Conservation (phyloP, 139 green algal genomes). For the Axilococcus clingmanii region DNA sequence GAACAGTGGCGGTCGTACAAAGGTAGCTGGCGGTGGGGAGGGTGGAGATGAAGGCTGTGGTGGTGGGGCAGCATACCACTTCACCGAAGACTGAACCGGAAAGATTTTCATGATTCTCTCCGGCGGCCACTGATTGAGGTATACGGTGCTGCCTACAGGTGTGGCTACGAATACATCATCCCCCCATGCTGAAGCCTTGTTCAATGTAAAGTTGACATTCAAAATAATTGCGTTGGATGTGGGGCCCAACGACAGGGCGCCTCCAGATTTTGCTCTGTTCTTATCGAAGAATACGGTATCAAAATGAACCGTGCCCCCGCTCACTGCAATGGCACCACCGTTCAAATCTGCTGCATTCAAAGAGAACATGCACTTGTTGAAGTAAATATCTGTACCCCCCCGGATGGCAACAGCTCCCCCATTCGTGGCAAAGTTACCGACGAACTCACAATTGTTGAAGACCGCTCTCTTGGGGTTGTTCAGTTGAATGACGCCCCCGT, state of each 20-base stretch:
- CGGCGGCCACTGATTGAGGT: slow-evolving; percentile 19
- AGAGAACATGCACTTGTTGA: slow-evolving; percentile 21
- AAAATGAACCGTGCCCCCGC: slow-evolving; percentile 15
- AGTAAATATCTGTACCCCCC: slow-evolving; percentile 12
- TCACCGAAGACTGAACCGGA: slow-evolving; percentile 6
- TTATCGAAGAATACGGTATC: slow-evolving; percentile 9
- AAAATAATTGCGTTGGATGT: slow-evolving; percentile 17
- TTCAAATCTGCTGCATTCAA: slow-evolving; percentile 21
- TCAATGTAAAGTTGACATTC: slow-evolving; percentile 20
- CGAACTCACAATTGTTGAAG: slow-evolving; percentile 24
- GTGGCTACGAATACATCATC: slow-evolving; percentile 23
- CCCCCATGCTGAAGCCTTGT: slow-evolving; percentile 19
- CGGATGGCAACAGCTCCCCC: slow-evolving; percentile 19
- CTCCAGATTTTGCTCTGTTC: slow-evolving; percentile 18
- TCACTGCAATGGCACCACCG: slow-evolving; percentile 15
- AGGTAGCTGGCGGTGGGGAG: slow-evolving; percentile 13
- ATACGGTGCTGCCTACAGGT: slow-evolving; percentile 8
- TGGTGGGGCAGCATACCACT: slow-evolving; percentile 13
- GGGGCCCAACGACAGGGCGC: slow-evolving; percentile 23
- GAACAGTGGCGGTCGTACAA: too few relatives aligned
- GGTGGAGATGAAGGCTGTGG: slow-evolving; percentile 9
- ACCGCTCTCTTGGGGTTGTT: background rate
- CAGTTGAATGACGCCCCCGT: slow-evolving; percentile 18
- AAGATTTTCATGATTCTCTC: slow-evolving; percentile 14
- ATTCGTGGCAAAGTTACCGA: slow-evolving; percentile 13